These are phyloP conservation scores for Trapa incisa DNA, from an alignment of 345 rosid genomes.

Conservation along the genomic window DNA sequence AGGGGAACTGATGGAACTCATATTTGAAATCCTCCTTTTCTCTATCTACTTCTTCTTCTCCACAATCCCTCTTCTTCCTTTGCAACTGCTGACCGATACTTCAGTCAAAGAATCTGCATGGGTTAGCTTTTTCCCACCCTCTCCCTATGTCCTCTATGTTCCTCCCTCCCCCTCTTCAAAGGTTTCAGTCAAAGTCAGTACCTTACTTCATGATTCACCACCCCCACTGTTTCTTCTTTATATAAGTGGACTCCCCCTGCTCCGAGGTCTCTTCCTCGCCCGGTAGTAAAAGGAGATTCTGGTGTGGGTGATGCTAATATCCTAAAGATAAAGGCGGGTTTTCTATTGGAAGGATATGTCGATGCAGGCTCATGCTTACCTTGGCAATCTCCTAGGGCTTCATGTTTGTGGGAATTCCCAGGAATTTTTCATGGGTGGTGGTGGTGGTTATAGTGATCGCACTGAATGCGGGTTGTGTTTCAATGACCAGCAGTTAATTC, in stretches of 20 bases:
- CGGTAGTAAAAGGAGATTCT: slow-evolving; percentile 3
- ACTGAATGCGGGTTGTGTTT: slow-evolving; percentile 11
- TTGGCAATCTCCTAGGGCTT: slow-evolving; percentile 16
- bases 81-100: slow-evolving; percentile 70
- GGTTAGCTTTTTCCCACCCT: slow-evolving; percentile 7
- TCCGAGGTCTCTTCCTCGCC: not conserved
- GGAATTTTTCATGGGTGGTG: not conserved
- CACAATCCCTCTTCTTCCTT: slow-evolving; percentile 10
- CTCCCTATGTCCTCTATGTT: not conserved
- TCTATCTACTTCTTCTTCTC: not conserved
- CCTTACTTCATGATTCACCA: no score
- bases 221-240: no score
- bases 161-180: not conserved
- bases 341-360: slow-evolving; percentile 35
- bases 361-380: slow-evolving; percentile 49
- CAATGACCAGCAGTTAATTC: slow-evolving; percentile 14
- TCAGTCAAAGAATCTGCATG: slow-evolving; percentile 89
- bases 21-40: slow-evolving; percentile 11
- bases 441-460: not conserved
- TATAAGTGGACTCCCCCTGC: no score
- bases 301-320: not conserved
- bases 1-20: slow-evolving; percentile 14
- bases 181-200: no score
- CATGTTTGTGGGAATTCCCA: slow-evolving; percentile 24
- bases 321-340: no score